Evolutionary conservation across 2,329 filamentous ascomycete genomes (phyloP).

Genomic region (Epichloe bromicola): DNA sequence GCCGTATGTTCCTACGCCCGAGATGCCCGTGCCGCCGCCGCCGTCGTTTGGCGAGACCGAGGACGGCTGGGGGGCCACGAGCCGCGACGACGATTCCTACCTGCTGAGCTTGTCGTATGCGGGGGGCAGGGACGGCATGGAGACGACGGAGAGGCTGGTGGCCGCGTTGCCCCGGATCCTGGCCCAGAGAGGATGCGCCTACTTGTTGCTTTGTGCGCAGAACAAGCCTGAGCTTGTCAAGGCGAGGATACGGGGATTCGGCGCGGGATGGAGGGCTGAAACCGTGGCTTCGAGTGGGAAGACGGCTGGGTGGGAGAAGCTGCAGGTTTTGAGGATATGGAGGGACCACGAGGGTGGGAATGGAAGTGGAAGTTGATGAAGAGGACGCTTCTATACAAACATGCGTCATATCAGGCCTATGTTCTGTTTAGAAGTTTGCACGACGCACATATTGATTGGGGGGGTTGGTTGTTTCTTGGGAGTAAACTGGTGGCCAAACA

Average conservation of each 20-base stretch:
- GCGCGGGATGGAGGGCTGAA: conserved; percentile 54
- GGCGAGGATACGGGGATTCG: conserved; percentile 40
- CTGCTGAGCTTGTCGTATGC: conserved; percentile 79
- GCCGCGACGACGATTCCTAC: conserved; percentile 70
- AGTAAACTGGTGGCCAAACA: conserved; percentile 17
- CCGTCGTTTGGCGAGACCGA: conserved; percentile 14
- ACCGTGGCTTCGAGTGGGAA: conserved; percentile 74
- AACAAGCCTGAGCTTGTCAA: conserved; percentile 73
- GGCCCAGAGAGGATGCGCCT: conserved; percentile 61
- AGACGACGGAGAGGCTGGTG: conserved; percentile 72
- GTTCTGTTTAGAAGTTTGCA: no score
- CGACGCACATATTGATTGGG: not conserved
- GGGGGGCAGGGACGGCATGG: conserved; percentile 84
- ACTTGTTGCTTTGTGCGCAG: conserved; percentile 79
- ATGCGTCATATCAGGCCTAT: not conserved
- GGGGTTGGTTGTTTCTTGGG: no score
- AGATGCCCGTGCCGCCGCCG: conserved; percentile 48
- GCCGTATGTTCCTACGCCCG: conserved; percentile 82
- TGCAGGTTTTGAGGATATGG: conserved; percentile 84
- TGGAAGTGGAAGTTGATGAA: no score
- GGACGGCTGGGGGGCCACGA: conserved; percentile 14
- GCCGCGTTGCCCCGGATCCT: conserved; percentile 53
- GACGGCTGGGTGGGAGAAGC: conserved; percentile 85
- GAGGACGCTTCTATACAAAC: not conserved
- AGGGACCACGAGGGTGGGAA: conserved; percentile 23